Evolutionary conservation across 495 filamentous ascomycete genomes (phyloP).

Genomic region (Aspergillus indologenus): DNA sequence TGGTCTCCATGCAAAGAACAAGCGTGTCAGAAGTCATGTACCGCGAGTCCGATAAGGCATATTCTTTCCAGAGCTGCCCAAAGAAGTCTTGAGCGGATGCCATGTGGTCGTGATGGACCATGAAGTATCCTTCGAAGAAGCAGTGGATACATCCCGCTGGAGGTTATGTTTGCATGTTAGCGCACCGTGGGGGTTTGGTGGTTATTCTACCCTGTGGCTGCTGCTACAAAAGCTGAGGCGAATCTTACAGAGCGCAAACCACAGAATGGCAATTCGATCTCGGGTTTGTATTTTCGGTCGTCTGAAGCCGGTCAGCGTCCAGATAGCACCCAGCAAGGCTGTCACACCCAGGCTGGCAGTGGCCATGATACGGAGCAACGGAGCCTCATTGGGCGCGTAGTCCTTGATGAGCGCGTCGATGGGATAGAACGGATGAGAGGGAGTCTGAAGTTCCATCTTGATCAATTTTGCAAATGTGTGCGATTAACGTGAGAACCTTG

Average conservation of each 20-base stretch:
- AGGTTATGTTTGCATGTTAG: slow-evolving; percentile 1
- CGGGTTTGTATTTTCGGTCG: slow-evolving; percentile 43
- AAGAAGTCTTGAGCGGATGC: slow-evolving; percentile 59
- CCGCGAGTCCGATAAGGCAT: slow-evolving; percentile 76
- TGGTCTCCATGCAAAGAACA: slow-evolving; percentile 78
- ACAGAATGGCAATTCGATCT: slow-evolving; percentile 59
- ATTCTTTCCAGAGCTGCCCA: slow-evolving; percentile 87
- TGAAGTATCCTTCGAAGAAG: slow-evolving; percentile 85
- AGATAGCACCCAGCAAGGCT: slow-evolving; percentile 50
- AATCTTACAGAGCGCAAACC: slow-evolving; percentile 62
- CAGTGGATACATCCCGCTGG: slow-evolving; percentile 66
- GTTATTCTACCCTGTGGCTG: background rate
- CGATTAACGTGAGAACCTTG: background rate
- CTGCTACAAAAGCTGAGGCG: background rate
- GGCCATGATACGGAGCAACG: slow-evolving; percentile 50
- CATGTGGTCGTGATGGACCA: slow-evolving; percentile 61
- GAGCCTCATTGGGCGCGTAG: slow-evolving; percentile 60
- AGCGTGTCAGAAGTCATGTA: slow-evolving; percentile 77
- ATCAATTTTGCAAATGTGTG: background rate
- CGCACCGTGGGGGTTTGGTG: background rate
- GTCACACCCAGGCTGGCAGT: slow-evolving; percentile 51
- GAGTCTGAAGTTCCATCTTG: slow-evolving; percentile 19
- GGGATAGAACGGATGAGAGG: slow-evolving; percentile 70
- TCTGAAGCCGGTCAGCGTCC: slow-evolving; percentile 42
- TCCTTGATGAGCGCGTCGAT: slow-evolving; percentile 54